Conservation (phyloP, 371 early-diverging fungal species). For the Rhizomucor miehei region DNA sequence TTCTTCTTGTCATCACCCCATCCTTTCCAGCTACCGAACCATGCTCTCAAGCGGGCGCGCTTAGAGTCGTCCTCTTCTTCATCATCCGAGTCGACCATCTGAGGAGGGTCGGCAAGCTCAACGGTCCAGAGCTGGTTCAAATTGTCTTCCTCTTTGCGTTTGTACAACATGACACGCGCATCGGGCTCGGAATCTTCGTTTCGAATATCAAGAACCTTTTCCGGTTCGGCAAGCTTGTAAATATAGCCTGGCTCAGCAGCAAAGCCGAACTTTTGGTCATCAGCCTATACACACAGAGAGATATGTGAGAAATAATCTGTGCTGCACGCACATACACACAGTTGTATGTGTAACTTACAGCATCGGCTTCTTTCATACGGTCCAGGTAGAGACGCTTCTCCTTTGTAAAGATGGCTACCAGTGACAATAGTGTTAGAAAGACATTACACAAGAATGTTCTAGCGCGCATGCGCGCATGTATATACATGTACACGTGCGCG, state of each 20-base stretch:
- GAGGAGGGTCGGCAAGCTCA: slow-evolving; percentile 39
- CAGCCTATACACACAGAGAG: slow-evolving; percentile 18
- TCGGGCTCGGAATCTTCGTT: slow-evolving; percentile 20
- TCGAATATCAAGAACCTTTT: slow-evolving; percentile 36
- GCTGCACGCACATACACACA: no score
- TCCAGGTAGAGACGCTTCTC: slow-evolving; percentile 38
- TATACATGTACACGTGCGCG: slow-evolving; percentile 1
- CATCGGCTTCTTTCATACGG: slow-evolving; percentile 35
- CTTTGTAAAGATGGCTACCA: slow-evolving; percentile 35
- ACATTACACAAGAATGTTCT: not conserved
- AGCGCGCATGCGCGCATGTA: no score
- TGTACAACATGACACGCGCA: slow-evolving; percentile 35
- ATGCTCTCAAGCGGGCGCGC: slow-evolving; percentile 33
- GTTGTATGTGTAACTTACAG: slow-evolving; percentile 19
- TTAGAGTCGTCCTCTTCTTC: slow-evolving; percentile 40
- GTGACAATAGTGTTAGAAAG: not conserved
- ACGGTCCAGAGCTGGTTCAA: slow-evolving; percentile 36
- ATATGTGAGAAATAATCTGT: not conserved
- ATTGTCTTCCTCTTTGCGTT: slow-evolving; percentile 31
- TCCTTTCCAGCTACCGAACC: slow-evolving; percentile 47
- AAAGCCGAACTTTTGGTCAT: slow-evolving; percentile 41
- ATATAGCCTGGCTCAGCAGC: slow-evolving; percentile 28
- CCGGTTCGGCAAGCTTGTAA: slow-evolving; percentile 21
- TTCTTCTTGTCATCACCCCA: slow-evolving; percentile 30
- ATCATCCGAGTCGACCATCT: slow-evolving; percentile 28